These are phyloP conservation scores for Xenoacremonium recifei DNA, from an alignment of 2,329 filamentous ascomycete species.

Conservation along the genomic window DNA sequence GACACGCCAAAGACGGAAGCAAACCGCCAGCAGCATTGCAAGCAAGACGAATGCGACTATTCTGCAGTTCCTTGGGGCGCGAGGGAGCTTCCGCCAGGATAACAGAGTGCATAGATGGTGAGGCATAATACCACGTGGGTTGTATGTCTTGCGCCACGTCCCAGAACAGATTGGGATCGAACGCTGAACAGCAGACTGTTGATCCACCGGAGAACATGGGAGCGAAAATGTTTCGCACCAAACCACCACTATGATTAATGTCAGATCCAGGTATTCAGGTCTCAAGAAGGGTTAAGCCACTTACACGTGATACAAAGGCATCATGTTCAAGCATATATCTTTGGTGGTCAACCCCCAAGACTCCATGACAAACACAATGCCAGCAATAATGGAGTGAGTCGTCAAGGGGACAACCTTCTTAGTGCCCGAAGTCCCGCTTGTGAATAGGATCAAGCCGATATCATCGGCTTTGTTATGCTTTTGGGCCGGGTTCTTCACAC, in stretches of 20 bases:
- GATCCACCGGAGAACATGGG: conserved; percentile 53
- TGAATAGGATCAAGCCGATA: conserved; percentile 52
- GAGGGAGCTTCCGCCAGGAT: conserved; percentile 46
- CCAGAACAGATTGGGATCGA: conserved; percentile 56
- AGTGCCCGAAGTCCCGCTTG: conserved; percentile 56
- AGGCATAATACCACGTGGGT: conserved; percentile 59
- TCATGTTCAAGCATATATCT: conserved; percentile 57
- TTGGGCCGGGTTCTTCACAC: conserved; percentile 1
- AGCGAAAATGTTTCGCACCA: conserved; percentile 54
- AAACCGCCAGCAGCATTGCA: conserved; percentile 56
- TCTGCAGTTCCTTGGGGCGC: conserved; percentile 37
- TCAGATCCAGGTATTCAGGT: conserved; percentile 1
- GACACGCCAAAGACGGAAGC: conserved; percentile 48
- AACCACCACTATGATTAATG: conserved; percentile 40
- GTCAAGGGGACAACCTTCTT: conserved; percentile 58
- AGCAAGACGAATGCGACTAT: conserved; percentile 48
- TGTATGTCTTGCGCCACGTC: conserved; percentile 46
- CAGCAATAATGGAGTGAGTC: conserved; percentile 47
- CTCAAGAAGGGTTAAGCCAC: conserved; percentile 16
- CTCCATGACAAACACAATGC: conserved; percentile 51
- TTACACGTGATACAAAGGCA: conserved; percentile 57
- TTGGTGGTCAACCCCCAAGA: conserved; percentile 48
- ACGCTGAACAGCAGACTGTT: conserved; percentile 52
- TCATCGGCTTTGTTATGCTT: conserved; percentile 44
- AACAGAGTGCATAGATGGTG: conserved; percentile 55